Evolutionary conservation across 2,329 filamentous ascomycete species (phyloP), one percentile per base, ranked within the genome.

Genomic region (Lomentospora prolificans): DNA sequence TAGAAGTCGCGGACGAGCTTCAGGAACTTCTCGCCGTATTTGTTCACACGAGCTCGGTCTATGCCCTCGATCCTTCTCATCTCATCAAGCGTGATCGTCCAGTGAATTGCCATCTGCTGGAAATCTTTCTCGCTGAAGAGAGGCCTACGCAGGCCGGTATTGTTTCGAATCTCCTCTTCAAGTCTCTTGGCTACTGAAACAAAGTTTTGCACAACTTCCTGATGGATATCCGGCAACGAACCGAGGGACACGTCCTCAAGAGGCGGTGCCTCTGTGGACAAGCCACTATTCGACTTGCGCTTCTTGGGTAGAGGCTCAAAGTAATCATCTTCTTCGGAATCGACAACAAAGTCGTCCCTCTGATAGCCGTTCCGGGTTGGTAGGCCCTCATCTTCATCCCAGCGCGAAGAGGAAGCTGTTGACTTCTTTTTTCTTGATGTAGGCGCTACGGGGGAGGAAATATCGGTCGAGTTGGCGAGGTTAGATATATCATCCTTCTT

Each of bases 41-140:
- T 72, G 48, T 74, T 65, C 24, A 90, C 84, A 64, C 82, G 85
- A 25, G 82, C 79, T 1, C 66, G 60, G 55, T 85, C 77, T 57
- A 91, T 85, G 8, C 78, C 80, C 0, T 76, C 76, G 51, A 92
- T 86, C 7, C 69, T 67, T 30, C 70, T 71, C 82, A 94, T 87
- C 57, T 82, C 72, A 14, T 80, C 76, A 8, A 81, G 63, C 7
- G 75, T 81, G 6, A 72, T 75, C 1, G 87, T 87, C 75, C 87
- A 86, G 31, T 75, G 69, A 52, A 90, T 81, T 10, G 81, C 85
- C 86, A 94, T 91, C 61, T 86, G 79, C 33, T 84, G 81, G 53
- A 90, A 77, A 12, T 89, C 76, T 22, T 75, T 76, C 58, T 90
- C 85, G 0, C 82, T 84, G 65, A 94, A 94, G 0, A 85, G 72